These are phyloP conservation scores for Ophiostoma australiae DNA, from an alignment of 2,329 filamentous ascomycete species.

Conservation along the genomic window DNA sequence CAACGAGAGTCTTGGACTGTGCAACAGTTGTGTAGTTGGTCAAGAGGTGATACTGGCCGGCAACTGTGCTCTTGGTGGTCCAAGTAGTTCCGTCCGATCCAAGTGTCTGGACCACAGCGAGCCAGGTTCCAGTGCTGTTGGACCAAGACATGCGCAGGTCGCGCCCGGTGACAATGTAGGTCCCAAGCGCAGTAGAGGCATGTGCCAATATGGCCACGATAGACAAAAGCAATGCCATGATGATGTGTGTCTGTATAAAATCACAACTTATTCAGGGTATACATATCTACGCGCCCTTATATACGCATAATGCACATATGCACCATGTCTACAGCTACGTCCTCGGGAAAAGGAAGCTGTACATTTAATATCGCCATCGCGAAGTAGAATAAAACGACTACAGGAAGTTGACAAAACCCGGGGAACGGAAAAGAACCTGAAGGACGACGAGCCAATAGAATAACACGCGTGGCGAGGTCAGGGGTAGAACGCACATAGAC, in stretches of 20 bases:
- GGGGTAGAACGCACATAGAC: background rate
- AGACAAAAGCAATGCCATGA: background rate
- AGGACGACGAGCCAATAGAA: background rate
- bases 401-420: background rate
- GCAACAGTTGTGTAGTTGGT: background rate
- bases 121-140: background rate
- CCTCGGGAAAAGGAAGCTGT: background rate
- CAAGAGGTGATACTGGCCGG: background rate
- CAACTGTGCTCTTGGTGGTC: background rate
- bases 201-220: background rate
- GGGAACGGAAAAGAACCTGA: background rate
- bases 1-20: background rate
- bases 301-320: background rate
- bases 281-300: background rate
- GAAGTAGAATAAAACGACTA: background rate
- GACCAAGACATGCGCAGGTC: background rate
- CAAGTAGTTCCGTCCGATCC: background rate
- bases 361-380: background rate
- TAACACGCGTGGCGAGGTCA: background rate
- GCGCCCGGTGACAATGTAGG: background rate
- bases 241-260: background rate
- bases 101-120: background rate
- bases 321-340: background rate
- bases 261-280: background rate
- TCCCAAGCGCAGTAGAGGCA: background rate